Percentiles rank a stretch among this genome's conserved stretches.
These are phyloP conservation scores for Saccharomycopsis selenospora DNA, from an alignment of 805 yeast genomes.

Conservation along the genomic window DNA sequence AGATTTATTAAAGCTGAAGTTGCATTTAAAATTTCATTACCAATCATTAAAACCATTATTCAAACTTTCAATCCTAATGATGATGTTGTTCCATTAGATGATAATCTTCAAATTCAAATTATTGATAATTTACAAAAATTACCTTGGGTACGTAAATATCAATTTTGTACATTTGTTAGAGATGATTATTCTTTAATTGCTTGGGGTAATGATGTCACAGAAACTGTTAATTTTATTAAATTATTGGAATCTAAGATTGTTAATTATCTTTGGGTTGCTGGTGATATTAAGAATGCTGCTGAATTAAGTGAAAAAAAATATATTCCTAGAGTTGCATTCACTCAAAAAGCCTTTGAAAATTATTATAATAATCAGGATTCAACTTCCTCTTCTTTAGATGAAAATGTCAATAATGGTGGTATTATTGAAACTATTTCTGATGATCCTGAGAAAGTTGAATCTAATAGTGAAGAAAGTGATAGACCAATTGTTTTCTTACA, in stretches of 20 bases:
- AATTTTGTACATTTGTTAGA: neutral
- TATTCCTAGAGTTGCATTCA: neutral
- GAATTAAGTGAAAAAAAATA: neutral
- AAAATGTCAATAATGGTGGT: neutral
- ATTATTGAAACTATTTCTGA: neutral
- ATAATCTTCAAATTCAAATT: neutral
- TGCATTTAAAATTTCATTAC: neutral
- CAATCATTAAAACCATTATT: neutral
- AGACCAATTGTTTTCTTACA: neutral
- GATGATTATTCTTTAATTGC: neutral
- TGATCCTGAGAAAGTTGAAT: neutral
- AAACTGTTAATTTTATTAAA: neutral
- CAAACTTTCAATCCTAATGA: neutral
- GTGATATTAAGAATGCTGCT: neutral
- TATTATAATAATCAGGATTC: too few relatives aligned
- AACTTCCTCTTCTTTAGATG: too few relatives aligned
- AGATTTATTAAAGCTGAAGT: slow-evolving; percentile 2
- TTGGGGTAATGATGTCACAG: neutral
- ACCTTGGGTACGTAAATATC: neutral
- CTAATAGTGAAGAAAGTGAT: neutral
- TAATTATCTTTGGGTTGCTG: neutral
- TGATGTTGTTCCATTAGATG: neutral
- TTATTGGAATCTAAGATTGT: neutral
- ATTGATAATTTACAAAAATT: neutral
- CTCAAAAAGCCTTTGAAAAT: neutral